Percentiles rank a stretch among this genome's conserved stretches.
These are phyloP conservation scores for Cyclotella choctawhatcheeana DNA, from an alignment of 108 stramenopile genomes.

Conservation along the genomic window DNA sequence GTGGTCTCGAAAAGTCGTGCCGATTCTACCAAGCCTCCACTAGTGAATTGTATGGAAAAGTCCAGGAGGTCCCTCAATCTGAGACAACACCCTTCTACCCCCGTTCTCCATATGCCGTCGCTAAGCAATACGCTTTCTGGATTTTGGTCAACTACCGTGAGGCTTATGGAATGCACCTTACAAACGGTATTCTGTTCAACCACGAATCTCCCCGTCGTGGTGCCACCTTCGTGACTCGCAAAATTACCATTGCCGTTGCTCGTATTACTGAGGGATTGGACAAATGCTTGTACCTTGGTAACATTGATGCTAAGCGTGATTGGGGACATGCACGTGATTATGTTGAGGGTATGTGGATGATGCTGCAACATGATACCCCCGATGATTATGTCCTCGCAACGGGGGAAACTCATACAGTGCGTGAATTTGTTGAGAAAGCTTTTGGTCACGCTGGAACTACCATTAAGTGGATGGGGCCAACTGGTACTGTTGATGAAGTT, in stretches of 20 bases:
- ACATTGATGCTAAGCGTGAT: constrained; percentile 98
- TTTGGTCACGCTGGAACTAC: constrained; percentile 85
- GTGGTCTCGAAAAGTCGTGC: constrained; percentile 82
- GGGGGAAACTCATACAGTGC: constrained; percentile 96
- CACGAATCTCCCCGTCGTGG: constrained; percentile 98
- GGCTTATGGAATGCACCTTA: constrained; percentile 98
- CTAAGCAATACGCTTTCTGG: constrained; percentile 99
- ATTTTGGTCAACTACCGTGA: constrained; percentile 99
- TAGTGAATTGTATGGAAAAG: constrained; percentile 98
- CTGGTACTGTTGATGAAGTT: constrained; percentile 92
- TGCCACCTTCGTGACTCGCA: constrained; percentile 98
- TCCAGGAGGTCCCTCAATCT: constrained; percentile 97
- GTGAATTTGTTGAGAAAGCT: constrained; percentile 97
- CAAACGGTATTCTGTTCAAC: constrained; percentile 98
- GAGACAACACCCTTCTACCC: constrained; percentile 99
- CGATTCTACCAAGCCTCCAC: constrained; percentile 98
- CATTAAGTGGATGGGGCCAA: constrained; percentile 91
- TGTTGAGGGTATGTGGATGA: constrained; percentile 99
- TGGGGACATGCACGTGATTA: constrained; percentile 99
- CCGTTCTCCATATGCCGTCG: constrained; percentile 99
- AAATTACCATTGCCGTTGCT: constrained; percentile 96
- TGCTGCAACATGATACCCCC: constrained; percentile 94
- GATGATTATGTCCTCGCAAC: constrained; percentile 99
- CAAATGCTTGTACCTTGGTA: constrained; percentile 94
- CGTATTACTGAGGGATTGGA: constrained; percentile 86